Base-by-base conservation (phyloP, 805 yeast genomes). In the Pichia phayaonensis region DNA sequence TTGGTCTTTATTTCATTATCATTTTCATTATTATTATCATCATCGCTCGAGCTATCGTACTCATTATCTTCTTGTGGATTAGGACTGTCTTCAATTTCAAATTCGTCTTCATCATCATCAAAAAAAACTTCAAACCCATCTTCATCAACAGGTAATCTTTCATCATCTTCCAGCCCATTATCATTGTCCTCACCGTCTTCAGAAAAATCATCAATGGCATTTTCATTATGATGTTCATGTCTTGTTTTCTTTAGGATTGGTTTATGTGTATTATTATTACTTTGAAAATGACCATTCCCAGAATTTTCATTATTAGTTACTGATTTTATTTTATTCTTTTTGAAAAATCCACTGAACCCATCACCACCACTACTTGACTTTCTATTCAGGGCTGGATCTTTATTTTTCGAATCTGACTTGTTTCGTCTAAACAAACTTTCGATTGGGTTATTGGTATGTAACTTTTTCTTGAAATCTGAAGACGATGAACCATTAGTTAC, bases 171-270 rank as follows among this genome's bases (percentile, higher is more conserved):
- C 11, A 20, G 43, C 13, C 29, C 46, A 71, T 49, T 56, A 43
- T 46, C 46, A 71, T 49, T 56, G 41, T 46, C 52, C 13, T 41
- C 52, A 23, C 40, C 43, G 21, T 45, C 55, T 8, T 46, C 47
- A 11, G 41, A 59, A 62, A 76, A 59, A 71, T 70, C 62, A 71
- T 47, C 56, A 41, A 27, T 53, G 5, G 43, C 54, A n/a, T 52
- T 58, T n/a, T 49, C 51, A 20, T 47, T 52, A 2, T 27, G 52
- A 7, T 41, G 48, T 5, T 42, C 50, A 23, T 24, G 42, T 6
- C 16, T 40, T 12, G 40, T 42, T 15, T 40, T 43, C 5, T 22
- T 41, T 13, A 18, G 2, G 8, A 5, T 18, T 31, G 18, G 31
- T 8, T 23, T 16, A 8, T 44, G 18, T 21, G 18, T 12, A 23